Base-by-base conservation (phyloP, 768 basidiomycete genomes). In the Mycena galopus region DNA sequence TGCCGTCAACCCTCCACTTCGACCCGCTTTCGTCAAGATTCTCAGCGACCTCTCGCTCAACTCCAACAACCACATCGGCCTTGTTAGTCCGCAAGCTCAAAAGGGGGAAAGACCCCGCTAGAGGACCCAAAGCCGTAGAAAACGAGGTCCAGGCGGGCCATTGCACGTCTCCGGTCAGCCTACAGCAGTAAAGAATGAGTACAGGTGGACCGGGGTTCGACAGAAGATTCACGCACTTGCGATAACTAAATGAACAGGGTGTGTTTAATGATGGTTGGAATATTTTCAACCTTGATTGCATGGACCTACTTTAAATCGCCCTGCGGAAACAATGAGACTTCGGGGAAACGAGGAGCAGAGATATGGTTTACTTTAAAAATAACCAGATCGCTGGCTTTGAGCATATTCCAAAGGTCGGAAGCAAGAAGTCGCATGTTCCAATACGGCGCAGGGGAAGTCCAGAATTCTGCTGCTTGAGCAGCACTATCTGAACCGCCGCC, bases 71-170 rank as follows among this genome's bases (percentile, higher is more conserved):
- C 2, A 98, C 96, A 78, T 98, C 96, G 0, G 97, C 97, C 81
- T 99, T 99, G 85, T 93, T 95, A 1, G 97, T 99, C 21, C 97
- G 88, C 69, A 98, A 83, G 77, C 94, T 95, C 29, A 98, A 82
- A 10, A 98, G 79, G 0, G 94, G 93, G 82, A 97, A 94, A 11
- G 91, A 84, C 1, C 94, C 93, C 0, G 90, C 89, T 12, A 98
- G 82, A 2, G 94, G 94, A 6, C 96, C 95, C 16, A 98, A 80
- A 0, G 95, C 96, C 3, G 85, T 82, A 29, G 86, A 82, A 78
- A 97, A 96, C 0, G 93, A 82, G 1, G 94, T 95, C 63, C 90
- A 91, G 1, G 91, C 88, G 0, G 94, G 94, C 97, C 97, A 99
- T 77, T 86, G 85, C 32, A 96, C 86, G 79, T 99, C 97, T 5